Conservation (phyloP, 805 yeast species). For the Ogataea methanolica region DNA sequence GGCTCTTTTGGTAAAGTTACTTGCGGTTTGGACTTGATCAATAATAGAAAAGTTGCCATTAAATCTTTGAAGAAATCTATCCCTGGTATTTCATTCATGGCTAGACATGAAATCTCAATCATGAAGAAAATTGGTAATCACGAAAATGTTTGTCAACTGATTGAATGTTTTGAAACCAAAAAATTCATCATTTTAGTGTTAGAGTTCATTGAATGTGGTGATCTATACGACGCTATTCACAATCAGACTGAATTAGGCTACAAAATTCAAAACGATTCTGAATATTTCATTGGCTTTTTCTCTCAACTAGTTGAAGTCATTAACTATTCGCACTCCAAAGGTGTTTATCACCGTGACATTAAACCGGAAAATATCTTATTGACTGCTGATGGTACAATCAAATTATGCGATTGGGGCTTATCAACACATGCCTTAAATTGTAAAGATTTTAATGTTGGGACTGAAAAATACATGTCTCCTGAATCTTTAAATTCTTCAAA, state of each 20-base stretch:
- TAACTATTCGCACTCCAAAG: conserved; percentile 48
- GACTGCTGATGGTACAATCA: conserved; percentile 45
- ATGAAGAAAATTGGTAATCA: conserved; percentile 41
- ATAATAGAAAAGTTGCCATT: conserved; percentile 41
- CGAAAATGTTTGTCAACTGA: conserved; percentile 52
- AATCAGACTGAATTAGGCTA: conserved; percentile 25
- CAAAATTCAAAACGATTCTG: conserved; percentile 22
- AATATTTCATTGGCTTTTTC: conserved; percentile 28
- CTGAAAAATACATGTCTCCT: conserved; percentile 60
- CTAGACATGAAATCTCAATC: conserved; percentile 49
- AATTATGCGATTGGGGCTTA: conserved; percentile 74
- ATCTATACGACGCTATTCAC: conserved; percentile 54
- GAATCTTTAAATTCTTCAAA: conserved; percentile 30
- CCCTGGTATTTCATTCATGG: conserved; percentile 40
- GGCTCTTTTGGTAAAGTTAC: conserved; percentile 64
- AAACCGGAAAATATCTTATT: conserved; percentile 70
- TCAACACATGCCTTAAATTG: conserved; percentile 37
- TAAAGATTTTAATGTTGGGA: conserved; percentile 42
- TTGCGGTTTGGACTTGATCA: conserved; percentile 39
- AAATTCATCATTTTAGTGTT: conserved; percentile 51
- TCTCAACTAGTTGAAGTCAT: conserved; percentile 51
- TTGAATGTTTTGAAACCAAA: conserved; percentile 53
- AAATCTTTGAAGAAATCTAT: conserved; percentile 46
- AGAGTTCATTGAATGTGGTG: conserved; percentile 66
- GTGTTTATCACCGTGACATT: conserved; percentile 65